Percentiles rank a stretch among this genome's conserved stretches.
Evolutionary conservation across 495 filamentous ascomycete species (phyloP).

Genomic region (Hamigera avellanea): DNA sequence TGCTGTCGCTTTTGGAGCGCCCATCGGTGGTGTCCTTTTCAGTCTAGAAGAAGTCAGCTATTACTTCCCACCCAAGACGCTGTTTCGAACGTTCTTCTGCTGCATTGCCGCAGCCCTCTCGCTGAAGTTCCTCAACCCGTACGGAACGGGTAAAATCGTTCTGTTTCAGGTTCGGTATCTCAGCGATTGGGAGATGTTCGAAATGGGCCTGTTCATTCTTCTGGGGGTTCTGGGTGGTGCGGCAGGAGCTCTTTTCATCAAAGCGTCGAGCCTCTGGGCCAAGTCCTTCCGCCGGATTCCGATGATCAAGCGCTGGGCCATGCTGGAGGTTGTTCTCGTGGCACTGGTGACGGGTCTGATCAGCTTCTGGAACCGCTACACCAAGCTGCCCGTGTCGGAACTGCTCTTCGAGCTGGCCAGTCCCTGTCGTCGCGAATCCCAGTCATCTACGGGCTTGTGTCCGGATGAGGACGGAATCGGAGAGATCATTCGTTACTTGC

Average conservation of each 20-base stretch:
- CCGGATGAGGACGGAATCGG: slow-evolving; percentile 67
- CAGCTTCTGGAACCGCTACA: slow-evolving; percentile 90
- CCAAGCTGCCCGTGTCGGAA: slow-evolving; percentile 80
- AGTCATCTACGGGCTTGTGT: slow-evolving; percentile 56
- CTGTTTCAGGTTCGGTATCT: slow-evolving; percentile 88
- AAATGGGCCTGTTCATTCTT: slow-evolving; percentile 73
- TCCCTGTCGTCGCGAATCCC: slow-evolving; percentile 62
- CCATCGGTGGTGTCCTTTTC: slow-evolving; percentile 87
- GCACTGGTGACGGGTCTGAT: slow-evolving; percentile 72
- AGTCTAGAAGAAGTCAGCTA: slow-evolving; percentile 93
- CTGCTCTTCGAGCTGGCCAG: slow-evolving; percentile 82
- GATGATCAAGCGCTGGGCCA: slow-evolving; percentile 68
- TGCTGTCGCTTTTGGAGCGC: slow-evolving; percentile 89
- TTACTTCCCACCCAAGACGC: slow-evolving; percentile 96
- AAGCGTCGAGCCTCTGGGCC: slow-evolving; percentile 84
- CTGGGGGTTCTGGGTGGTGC: slow-evolving; percentile 78
- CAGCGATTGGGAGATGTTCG: slow-evolving; percentile 91
- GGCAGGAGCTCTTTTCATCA: slow-evolving; percentile 87
- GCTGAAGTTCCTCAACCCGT: slow-evolving; percentile 89
- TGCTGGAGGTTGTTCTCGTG: slow-evolving; percentile 82
- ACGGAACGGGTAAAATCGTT: slow-evolving; percentile 92
- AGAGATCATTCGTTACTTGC: slow-evolving; percentile 53
- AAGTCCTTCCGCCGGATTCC: slow-evolving; percentile 73
- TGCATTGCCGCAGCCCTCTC: slow-evolving; percentile 87
- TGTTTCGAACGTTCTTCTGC: slow-evolving; percentile 97